These are phyloP conservation scores for Nakataea oryzae DNA, from an alignment of 2,329 filamentous ascomycete species.

Conservation along the genomic window DNA sequence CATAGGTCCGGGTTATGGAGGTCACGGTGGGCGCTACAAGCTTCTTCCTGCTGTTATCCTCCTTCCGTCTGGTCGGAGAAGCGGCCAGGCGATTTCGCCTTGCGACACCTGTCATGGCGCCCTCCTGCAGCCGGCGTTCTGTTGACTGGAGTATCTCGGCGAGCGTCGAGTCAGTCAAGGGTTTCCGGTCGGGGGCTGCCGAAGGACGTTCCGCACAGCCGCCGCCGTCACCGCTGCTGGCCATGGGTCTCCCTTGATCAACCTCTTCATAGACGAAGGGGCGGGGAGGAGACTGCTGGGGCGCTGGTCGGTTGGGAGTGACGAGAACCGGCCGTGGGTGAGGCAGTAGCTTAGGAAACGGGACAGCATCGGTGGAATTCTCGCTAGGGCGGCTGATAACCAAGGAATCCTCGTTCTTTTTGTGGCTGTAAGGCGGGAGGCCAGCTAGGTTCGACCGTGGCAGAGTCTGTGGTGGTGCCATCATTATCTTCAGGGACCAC, in stretches of 20 bases:
- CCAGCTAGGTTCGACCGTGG: slow-evolving; percentile 15
- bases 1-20: background rate
- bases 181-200: slow-evolving; percentile 13
- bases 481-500: slow-evolving; percentile 15
- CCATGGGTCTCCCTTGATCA: background rate
- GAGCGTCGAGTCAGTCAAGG: slow-evolving; percentile 35
- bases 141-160: slow-evolving; percentile 41
- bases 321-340: slow-evolving; percentile 7
- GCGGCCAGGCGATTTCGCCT: slow-evolving; percentile 16
- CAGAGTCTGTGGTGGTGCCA: slow-evolving; percentile 24
- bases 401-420: background rate
- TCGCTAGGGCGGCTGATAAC: background rate
- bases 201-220: slow-evolving; percentile 9
- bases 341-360: slow-evolving; percentile 1
- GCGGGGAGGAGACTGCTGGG: background rate
- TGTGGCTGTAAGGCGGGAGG: background rate
- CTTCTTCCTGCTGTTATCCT: slow-evolving; percentile 1
- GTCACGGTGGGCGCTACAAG: background rate
- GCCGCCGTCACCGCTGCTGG: background rate
- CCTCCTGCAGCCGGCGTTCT: slow-evolving; percentile 31
- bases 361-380: background rate
- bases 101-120: slow-evolving; percentile 6
- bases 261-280: background rate
- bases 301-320: slow-evolving; percentile 2
- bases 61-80: slow-evolving; percentile 13